phyloP scores from a whole-genome alignment of 2,329 filamentous ascomycete species.

The Tolypocladium nubicola region DNA sequence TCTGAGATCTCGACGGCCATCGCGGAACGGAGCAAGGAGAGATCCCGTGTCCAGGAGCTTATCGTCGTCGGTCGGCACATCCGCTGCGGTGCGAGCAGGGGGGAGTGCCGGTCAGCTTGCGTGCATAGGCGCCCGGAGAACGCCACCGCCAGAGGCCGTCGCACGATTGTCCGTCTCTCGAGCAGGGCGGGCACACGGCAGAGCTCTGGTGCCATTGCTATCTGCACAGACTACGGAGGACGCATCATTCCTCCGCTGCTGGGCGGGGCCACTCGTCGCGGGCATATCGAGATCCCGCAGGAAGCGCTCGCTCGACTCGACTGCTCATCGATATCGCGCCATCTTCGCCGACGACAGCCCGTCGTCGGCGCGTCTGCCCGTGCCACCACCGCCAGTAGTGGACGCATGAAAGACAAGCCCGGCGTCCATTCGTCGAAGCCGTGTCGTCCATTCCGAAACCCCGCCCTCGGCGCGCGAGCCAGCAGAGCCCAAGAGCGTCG shows the following conservation, averaged over 20 bases:
- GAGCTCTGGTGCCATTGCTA: background rate
- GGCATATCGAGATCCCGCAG: background rate
- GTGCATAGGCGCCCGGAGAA: background rate
- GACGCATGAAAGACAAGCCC: slow-evolving; percentile 2
- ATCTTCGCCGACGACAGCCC: background rate
- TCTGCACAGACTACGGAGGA: too few species aligned
- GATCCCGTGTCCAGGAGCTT: background rate
- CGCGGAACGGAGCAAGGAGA: background rate
- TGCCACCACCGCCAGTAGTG: background rate
- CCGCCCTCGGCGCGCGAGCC: slow-evolving; percentile 5
- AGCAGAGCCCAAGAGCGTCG: background rate
- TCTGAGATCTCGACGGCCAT: background rate
- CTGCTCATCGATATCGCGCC: background rate
- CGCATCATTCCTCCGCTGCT: background rate
- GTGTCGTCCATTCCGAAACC: slow-evolving; percentile 8
- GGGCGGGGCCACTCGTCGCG: background rate
- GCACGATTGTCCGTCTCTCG: background rate
- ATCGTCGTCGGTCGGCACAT: background rate
- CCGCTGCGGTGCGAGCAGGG: background rate
- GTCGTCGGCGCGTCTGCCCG: background rate
- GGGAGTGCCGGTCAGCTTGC: background rate
- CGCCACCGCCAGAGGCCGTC: background rate
- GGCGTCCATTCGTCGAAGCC: slow-evolving; percentile 2
- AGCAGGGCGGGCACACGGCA: background rate
- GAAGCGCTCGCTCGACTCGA: background rate